Conservation (phyloP, 768 basidiomycete species). For the Cubamyces sp. region DNA sequence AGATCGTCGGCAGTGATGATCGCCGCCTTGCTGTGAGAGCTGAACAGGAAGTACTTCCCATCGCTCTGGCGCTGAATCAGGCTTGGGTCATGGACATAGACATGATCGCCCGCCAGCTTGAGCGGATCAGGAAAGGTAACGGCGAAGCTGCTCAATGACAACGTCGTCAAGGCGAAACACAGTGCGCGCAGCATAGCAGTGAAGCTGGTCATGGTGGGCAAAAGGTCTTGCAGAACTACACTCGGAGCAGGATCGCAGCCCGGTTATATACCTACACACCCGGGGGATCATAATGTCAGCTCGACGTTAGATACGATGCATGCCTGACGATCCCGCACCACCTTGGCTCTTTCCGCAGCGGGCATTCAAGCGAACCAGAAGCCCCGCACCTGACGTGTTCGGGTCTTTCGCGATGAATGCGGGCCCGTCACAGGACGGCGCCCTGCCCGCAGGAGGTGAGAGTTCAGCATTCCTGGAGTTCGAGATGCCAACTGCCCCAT, state of each 20-base stretch:
- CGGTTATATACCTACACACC: not conserved
- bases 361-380: not conserved
- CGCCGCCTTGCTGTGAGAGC: constrained; percentile 18
- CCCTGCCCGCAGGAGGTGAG: not conserved
- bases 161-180: not conserved
- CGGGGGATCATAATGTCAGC: not conserved
- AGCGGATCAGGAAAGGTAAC: constrained; percentile 22
- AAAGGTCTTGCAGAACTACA: not conserved
- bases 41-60: constrained; percentile 29
- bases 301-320: not conserved
- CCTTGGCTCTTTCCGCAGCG: not conserved
- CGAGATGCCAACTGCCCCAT: not conserved
- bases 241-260: not conserved
- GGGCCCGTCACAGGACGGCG: not conserved
- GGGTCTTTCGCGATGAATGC: not conserved
- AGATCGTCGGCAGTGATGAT: constrained; percentile 26
- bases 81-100: constrained; percentile 25
- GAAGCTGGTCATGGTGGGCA: not conserved
- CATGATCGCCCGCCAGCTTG: constrained; percentile 2
- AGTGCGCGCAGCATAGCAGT: not conserved
- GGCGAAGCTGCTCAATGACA: not conserved
- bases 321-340: constrained; percentile 10
- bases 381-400: not conserved
- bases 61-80: constrained; percentile 22
- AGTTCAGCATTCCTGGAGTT: not conserved